Evolutionary conservation across 768 basidiomycete genomes (phyloP).

Genomic region (Fibroporia radiculosa): DNA sequence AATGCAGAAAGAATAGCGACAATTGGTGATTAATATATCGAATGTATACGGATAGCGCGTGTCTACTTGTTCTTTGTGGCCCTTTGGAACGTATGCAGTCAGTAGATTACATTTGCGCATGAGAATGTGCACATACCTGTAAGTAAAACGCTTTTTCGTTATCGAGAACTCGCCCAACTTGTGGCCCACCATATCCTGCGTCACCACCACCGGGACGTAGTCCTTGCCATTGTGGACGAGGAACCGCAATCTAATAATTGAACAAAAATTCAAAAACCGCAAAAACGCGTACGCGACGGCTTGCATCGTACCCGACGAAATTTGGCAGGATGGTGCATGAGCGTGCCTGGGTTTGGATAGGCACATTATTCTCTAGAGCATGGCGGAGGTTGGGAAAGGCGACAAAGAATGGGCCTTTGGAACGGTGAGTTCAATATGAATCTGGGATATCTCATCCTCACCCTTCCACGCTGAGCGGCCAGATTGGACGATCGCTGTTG

Average conservation of each 20-base stretch:
- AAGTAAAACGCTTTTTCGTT: slow-evolving; percentile 82
- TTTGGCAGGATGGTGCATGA: slow-evolving; percentile 92
- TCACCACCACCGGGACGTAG: slow-evolving; percentile 78
- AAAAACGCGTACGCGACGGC: background rate
- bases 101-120: background rate
- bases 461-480: slow-evolving; percentile 87
- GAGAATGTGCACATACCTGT: slow-evolving; percentile 52
- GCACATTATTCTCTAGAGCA: slow-evolving; percentile 70
- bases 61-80: slow-evolving; percentile 36
- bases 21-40: too few species aligned
- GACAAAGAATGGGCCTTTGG: slow-evolving; percentile 85
- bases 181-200: slow-evolving; percentile 98
- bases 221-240: slow-evolving; percentile 93
- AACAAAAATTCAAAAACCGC: background rate
- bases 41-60: background rate
- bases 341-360: slow-evolving; percentile 83
- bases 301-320: slow-evolving; percentile 76
- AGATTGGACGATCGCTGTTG: slow-evolving; percentile 49
- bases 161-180: slow-evolving; percentile 93
- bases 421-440: background rate
- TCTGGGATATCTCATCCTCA: slow-evolving; percentile 17
- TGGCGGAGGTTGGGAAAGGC: slow-evolving; percentile 85
- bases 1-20: too few species aligned
- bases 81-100: slow-evolving; percentile 15
- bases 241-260: slow-evolving; percentile 60